phyloP scores from a whole-genome alignment of 2,329 filamentous ascomycete species.

The Ceratocystis cubensis region DNA sequence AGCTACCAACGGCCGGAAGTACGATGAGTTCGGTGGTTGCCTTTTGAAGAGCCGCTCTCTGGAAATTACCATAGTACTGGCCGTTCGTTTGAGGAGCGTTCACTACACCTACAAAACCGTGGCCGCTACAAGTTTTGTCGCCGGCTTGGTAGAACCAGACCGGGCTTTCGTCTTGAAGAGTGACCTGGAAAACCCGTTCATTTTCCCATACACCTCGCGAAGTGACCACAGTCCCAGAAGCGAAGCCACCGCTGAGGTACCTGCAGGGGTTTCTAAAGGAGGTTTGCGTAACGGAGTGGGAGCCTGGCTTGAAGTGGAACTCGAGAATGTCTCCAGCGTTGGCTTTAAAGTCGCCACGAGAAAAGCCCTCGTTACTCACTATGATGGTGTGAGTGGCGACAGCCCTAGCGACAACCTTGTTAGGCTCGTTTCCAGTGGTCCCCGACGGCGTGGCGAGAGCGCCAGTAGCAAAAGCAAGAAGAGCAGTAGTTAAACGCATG shows the following conservation, averaged over 20 bases:
- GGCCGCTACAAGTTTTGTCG: conserved; percentile 24
- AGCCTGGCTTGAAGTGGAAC: too few relatives aligned
- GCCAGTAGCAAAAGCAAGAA: background rate
- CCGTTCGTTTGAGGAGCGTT: conserved; percentile 24
- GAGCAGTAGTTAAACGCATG: background rate
- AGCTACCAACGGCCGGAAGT: too few relatives aligned
- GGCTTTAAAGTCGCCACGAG: too few relatives aligned
- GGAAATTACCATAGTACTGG: background rate
- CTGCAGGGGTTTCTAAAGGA: too few relatives aligned
- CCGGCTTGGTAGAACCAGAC: background rate
- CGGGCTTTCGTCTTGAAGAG: background rate
- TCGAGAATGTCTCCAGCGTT: too few relatives aligned
- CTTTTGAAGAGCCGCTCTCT: too few relatives aligned
- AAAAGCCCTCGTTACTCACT: conserved; percentile 29
- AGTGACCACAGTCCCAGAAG: too few relatives aligned
- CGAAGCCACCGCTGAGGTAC: too few relatives aligned
- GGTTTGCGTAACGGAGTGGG: too few relatives aligned
- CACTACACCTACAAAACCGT: conserved; percentile 17
- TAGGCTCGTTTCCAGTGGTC: too few relatives aligned
- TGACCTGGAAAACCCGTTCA: conserved; percentile 20
- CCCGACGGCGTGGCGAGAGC: background rate
- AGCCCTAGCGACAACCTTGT: too few relatives aligned
- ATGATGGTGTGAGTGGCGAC: background rate
- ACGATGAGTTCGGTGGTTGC: too few relatives aligned
- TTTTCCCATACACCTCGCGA: conserved; percentile 14